Conservation (phyloP, 2,329 filamentous ascomycete species). For the Aspergillus sp. region DNA sequence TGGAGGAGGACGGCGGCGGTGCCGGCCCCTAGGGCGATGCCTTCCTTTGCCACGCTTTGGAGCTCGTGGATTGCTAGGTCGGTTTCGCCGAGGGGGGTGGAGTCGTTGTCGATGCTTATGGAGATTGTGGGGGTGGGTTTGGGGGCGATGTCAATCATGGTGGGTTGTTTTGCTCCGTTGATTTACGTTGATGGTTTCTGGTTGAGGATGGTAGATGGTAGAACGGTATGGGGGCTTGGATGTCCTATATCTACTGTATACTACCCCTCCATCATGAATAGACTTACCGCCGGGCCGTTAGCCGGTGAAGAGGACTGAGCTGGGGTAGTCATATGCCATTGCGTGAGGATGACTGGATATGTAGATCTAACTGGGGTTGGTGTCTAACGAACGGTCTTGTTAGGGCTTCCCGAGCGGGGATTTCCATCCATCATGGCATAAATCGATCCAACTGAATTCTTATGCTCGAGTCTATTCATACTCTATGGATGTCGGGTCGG, state of each 20-base stretch:
- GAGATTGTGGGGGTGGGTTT: slow-evolving; percentile 5
- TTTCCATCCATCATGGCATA: no score
- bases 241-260: background rate
- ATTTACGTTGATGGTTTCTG: background rate
- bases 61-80: background rate
- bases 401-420: no score
- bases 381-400: no score
- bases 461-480: no score
- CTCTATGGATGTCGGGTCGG: no score
- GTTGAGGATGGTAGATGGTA: background rate
- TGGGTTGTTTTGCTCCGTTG: background rate
- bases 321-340: background rate
- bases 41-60: background rate
- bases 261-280: background rate
- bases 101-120: background rate
- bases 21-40: slow-evolving; percentile 1
- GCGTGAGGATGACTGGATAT: no score
- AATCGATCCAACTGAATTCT: no score
- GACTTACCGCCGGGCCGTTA: slow-evolving; percentile 4
- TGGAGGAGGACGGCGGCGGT: slow-evolving; percentile 7
- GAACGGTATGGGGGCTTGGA: no score
- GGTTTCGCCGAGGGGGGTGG: background rate
- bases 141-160: background rate
- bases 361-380: no score
- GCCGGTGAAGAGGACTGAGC: background rate